Evolutionary conservation across 1,139 yeast genomes (phyloP), one percentile per base, ranked within the genome.

Genomic region (Debaryomyces singareniensis): DNA sequence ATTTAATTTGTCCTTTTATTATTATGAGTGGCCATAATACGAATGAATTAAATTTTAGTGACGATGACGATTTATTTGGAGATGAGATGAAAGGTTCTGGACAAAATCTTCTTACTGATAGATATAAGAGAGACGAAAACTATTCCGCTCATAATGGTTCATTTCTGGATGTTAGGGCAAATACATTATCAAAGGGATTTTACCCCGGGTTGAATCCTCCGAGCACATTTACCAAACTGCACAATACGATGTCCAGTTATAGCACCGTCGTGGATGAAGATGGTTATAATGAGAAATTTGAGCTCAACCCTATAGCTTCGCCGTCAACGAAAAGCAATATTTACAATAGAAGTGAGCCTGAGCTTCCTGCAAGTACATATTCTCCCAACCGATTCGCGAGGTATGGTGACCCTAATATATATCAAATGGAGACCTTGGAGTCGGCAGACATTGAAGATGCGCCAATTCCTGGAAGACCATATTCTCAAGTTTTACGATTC

Each of bases 331-430:
- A 59, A 32, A 47, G 61, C 0, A 68, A 61, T 7, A 56, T 61
- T 2, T 61, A 61, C 34, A 44, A 52, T 26, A 66, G 61, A 25
- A 37, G 39, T 15, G 66, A 58, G 35, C 58, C 67, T 11, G 68
- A 62, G 33, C 58, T 40, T 34, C 66, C 67, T 1, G 51, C 54
- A 13, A 48, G 36, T 24, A 50, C 56, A 11, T 60, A 57, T 39
- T 45, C 49, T 28, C 61, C 62, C 4, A 52, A 51, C 29, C 42
- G 42, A 3, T 16, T 25, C 27, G 16, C 26, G 13, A 47, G 37
- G 14, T 44, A 45, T 26, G 48, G 44, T 21, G 47, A 44, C 14
- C 42, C 40, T 16, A 48, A 42, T 30, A 53, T 48, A 27, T 52
- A 49, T 34, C 37, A 28, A 7, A 31, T 31, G 34, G 34, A 31